phyloP scores from a whole-genome alignment of 176 grass and related monocot species.

The sorghum (Sorghum bicolor) region DNA sequence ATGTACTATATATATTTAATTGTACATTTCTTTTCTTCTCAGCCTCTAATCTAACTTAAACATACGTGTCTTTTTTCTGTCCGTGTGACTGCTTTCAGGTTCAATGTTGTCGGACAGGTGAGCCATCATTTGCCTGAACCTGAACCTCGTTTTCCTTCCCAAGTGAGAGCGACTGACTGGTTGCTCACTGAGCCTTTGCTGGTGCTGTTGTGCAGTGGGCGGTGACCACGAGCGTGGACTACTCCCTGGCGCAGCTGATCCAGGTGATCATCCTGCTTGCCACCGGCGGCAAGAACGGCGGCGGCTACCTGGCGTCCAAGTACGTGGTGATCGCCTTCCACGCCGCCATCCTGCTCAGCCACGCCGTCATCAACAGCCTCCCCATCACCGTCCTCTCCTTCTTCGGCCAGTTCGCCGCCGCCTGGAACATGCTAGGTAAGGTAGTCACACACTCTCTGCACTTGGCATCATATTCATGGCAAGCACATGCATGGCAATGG shows the following conservation, averaged over 20 bases:
- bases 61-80: neutral
- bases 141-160: neutral
- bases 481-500: too few species aligned
- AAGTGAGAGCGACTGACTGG: neutral
- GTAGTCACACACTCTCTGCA: too few species aligned
- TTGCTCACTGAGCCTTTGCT: neutral
- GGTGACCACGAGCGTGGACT: slow-evolving; percentile 88
- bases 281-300: slow-evolving; percentile 73
- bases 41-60: neutral
- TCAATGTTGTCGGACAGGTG: slow-evolving; percentile 97
- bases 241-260: slow-evolving; percentile 80
- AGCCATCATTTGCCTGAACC: neutral
- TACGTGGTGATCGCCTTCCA: slow-evolving; percentile 85
- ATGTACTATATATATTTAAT: neutral
- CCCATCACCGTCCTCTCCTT: slow-evolving; percentile 75
- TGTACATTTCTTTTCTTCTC: neutral
- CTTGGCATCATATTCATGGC: too few species aligned
- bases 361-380: slow-evolving; percentile 90
- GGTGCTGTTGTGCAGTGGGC: slow-evolving; percentile 64
- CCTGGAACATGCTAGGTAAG: slow-evolving; percentile 92
- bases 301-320: slow-evolving; percentile 88
- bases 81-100: slow-evolving; percentile 51
- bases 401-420: slow-evolving; percentile 80
- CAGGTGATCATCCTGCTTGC: slow-evolving; percentile 88
- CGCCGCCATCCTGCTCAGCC: slow-evolving; percentile 69